These are phyloP conservation scores for Inga leiocalycina DNA, from an alignment of 306 rosid species.

Conservation along the genomic window DNA sequence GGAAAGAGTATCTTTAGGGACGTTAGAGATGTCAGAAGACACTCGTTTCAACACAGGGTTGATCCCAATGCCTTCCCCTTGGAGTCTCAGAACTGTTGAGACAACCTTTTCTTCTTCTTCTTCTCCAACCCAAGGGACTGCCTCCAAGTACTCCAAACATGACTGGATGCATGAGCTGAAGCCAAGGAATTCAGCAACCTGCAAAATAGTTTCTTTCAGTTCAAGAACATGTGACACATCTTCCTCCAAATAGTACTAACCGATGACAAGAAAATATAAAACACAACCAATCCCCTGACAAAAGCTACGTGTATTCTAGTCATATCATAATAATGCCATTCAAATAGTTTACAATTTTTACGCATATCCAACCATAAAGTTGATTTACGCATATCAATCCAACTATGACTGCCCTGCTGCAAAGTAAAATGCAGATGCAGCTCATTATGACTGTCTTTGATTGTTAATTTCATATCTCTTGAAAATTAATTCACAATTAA, in stretches of 20 bases:
- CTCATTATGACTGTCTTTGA: not conserved
- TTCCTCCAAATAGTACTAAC: not conserved
- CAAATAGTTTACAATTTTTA: slow-evolving; percentile 1
- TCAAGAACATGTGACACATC: not conserved
- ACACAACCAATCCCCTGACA: not conserved
- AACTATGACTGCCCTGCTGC: not conserved
- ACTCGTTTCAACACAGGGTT: slow-evolving; percentile 86
- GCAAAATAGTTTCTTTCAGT: slow-evolving; percentile 37
- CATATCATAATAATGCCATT: not conserved
- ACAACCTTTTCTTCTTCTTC: slow-evolving; percentile 95
- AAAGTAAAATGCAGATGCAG: not conserved
- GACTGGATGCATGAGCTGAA: slow-evolving; percentile 79
- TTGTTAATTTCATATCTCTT: not conserved
- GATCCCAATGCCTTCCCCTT: slow-evolving; percentile 69
- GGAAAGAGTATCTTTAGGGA: slow-evolving; percentile 70
- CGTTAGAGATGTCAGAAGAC: slow-evolving; percentile 63
- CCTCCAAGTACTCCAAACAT: slow-evolving; percentile 90
- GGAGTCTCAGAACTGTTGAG: slow-evolving; percentile 72
- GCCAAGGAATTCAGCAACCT: slow-evolving; percentile 87
- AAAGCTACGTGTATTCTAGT: not conserved
- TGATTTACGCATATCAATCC: slow-evolving; percentile 10
- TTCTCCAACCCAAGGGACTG: slow-evolving; percentile 95
- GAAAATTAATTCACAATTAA: slow-evolving; percentile 1
- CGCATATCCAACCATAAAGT: not conserved
- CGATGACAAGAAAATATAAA: not conserved